Evolutionary conservation across 305 asterid species (phyloP).

Genomic region (Fraxinus floribunda): DNA sequence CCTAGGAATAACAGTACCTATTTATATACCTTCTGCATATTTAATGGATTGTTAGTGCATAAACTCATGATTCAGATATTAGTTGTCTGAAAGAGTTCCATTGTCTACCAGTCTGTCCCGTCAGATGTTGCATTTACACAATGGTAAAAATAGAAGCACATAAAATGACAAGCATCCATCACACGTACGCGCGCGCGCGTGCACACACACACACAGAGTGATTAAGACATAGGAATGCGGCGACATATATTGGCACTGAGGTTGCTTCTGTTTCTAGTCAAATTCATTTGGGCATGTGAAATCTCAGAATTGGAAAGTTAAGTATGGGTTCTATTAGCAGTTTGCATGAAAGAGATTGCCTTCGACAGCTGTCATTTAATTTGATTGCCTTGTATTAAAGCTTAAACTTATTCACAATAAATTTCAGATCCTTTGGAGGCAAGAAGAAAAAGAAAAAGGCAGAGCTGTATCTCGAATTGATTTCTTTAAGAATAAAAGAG

Average conservation of each 20-base stretch:
- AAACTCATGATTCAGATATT: neutral
- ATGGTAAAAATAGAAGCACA: neutral
- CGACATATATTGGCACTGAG: neutral
- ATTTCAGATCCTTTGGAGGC: constrained; percentile 53
- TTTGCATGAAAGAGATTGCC: neutral
- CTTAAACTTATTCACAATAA: constrained; percentile 12
- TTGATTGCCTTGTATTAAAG: neutral
- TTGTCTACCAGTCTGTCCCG: neutral
- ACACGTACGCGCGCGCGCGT: neutral
- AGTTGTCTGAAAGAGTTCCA: neutral
- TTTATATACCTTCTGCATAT: neutral
- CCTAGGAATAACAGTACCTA: neutral
- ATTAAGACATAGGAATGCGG: neutral
- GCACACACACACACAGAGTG: neutral
- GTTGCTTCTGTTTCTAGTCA: neutral
- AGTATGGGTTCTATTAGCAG: neutral
- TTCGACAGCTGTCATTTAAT: neutral
- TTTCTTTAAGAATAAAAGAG: constrained; percentile 33
- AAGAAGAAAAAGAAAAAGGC: constrained; percentile 56
- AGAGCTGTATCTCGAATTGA: constrained; percentile 26
- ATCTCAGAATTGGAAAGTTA: neutral
- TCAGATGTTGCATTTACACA: neutral
- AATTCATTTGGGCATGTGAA: constrained; percentile 2
- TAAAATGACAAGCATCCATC: neutral
- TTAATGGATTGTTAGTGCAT: neutral